These are phyloP conservation scores for Metschnikowia dekortorum DNA, from an alignment of 805 yeast genomes.

Conservation along the genomic window DNA sequence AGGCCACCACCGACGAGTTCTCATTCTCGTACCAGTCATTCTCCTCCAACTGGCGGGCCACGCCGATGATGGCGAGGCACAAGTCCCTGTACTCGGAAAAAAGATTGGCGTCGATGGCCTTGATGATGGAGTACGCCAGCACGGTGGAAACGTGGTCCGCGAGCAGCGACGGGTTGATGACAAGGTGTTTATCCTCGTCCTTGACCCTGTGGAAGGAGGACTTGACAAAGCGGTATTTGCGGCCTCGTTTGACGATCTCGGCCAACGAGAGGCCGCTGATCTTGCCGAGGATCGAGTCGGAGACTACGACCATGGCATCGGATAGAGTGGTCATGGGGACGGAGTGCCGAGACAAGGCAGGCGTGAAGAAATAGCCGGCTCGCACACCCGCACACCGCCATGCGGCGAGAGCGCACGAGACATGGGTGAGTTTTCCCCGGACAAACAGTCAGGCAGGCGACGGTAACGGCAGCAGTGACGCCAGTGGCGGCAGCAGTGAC, in stretches of 20 bases:
- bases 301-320: constrained; percentile 33
- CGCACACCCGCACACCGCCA: too few relatives aligned
- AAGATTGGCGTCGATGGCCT: constrained; percentile 27
- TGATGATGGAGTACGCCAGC: constrained; percentile 43
- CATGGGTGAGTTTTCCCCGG: not conserved
- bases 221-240: constrained; percentile 46
- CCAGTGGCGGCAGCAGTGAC: too few relatives aligned
- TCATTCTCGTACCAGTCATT: constrained; percentile 49
- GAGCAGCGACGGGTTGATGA: constrained; percentile 31
- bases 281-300: constrained; percentile 34
- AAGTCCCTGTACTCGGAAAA: constrained; percentile 35
- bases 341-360: too few relatives aligned
- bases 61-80: constrained; percentile 45
- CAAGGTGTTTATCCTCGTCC: constrained; percentile 46
- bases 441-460: too few relatives aligned
- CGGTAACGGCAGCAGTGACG: too few relatives aligned
- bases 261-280: constrained; percentile 30
- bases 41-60: constrained; percentile 46
- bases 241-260: constrained; percentile 41
- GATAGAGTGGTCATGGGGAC: constrained; percentile 12
- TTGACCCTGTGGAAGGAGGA: constrained; percentile 46
- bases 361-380: too few relatives aligned
- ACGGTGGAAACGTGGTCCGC: constrained; percentile 32
- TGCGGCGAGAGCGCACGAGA: not conserved
- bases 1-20: constrained; percentile 37